Percentiles rank a stretch among this genome's conserved stretches.
These are phyloP conservation scores for Trapa bicornis DNA, from an alignment of 345 rosid genomes.

Conservation along the genomic window DNA sequence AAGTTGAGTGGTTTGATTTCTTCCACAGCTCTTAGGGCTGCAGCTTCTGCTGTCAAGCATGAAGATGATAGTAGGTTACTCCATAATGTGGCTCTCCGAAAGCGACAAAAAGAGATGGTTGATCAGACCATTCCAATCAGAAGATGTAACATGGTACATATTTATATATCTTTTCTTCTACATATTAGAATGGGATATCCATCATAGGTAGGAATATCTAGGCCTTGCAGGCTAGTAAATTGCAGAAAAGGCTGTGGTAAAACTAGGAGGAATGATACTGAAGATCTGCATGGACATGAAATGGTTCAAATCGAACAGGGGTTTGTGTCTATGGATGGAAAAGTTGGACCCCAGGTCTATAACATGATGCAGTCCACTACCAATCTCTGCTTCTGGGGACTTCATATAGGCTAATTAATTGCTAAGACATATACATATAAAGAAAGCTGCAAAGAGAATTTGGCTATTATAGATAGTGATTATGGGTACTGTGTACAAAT, in stretches of 20 bases:
- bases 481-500: too few species aligned
- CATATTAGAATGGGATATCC: not conserved
- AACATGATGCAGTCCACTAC: not conserved
- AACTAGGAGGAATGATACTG: too few species aligned
- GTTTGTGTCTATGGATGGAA: not conserved
- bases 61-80: slow-evolving; percentile 87
- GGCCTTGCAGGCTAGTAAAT: not conserved
- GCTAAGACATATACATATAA: not conserved
- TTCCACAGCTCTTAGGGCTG: slow-evolving; percentile 85
- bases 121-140: slow-evolving; percentile 61
- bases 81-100: slow-evolving; percentile 82
- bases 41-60: slow-evolving; percentile 76
- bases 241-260: not conserved
- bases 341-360: too few species aligned
- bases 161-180: not conserved
- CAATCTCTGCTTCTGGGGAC: not conserved
- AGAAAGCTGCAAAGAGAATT: not conserved
- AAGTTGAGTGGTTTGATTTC: not conserved
- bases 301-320: not conserved
- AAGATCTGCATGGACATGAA: too few species aligned
- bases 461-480: not conserved
- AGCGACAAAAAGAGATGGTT: slow-evolving; percentile 86
- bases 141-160: slow-evolving; percentile 40
- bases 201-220: not conserved
- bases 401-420: not conserved